Conservation (phyloP, 1,284 basidiomycete species). For the Meripilus lineatus region DNA sequence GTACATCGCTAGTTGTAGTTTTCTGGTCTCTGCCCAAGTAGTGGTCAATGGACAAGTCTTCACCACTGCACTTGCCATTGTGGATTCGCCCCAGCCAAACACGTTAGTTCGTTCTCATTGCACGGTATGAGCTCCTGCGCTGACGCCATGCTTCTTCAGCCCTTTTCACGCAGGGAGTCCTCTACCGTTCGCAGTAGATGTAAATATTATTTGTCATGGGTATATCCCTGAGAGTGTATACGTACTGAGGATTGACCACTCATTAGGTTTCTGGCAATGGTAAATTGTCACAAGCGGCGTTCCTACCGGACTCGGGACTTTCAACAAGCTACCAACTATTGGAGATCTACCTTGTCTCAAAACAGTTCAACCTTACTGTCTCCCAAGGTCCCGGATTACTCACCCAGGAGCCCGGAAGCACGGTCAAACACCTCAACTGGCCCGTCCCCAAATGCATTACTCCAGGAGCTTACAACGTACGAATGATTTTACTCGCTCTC, state of each 20-base stretch:
- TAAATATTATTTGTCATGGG: conserved; percentile 16
- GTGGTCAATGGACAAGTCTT: conserved; percentile 36
- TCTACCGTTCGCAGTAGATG: conserved; percentile 41
- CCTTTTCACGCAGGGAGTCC: conserved; percentile 29
- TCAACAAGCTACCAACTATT: conserved; percentile 38
- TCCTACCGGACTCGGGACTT: conserved; percentile 30
- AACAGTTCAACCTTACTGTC: conserved; percentile 41
- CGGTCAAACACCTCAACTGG: conserved; percentile 46
- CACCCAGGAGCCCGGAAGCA: conserved; percentile 36
- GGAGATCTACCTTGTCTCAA: conserved; percentile 41
- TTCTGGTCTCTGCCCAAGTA: conserved; percentile 22
- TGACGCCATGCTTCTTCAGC: too few species aligned
- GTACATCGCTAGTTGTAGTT: conserved; percentile 9
- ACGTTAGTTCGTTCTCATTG: conserved; percentile 39
- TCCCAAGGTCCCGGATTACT: conserved; percentile 36
- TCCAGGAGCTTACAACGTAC: conserved; percentile 41
- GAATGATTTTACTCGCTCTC: neutral
- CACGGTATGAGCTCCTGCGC: too few species aligned
- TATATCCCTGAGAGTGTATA: too few species aligned
- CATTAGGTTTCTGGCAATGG: conserved; percentile 46
- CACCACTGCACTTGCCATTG: conserved; percentile 44
- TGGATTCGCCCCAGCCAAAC: conserved; percentile 39
- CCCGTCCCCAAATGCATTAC: conserved; percentile 38
- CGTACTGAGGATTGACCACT: too few species aligned
- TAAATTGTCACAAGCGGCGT: conserved; percentile 30